Evolutionary conservation across 2,329 filamentous ascomycete genomes (phyloP).

Genomic region (Fusarium incarnatum): DNA sequence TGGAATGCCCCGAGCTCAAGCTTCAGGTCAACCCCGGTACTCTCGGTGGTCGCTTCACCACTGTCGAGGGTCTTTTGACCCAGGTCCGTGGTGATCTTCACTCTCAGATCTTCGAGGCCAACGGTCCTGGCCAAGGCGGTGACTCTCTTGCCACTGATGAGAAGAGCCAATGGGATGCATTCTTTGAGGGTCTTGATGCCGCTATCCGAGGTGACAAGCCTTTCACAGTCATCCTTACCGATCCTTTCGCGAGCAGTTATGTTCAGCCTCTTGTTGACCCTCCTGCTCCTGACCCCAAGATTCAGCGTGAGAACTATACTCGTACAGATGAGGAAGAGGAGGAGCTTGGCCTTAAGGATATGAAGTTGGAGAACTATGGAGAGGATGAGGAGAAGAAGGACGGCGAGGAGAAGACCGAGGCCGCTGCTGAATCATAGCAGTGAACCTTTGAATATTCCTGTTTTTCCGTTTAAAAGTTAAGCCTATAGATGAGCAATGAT

Average conservation of each 20-base stretch:
- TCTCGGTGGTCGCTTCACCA: constrained; percentile 95
- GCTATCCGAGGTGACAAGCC: constrained; percentile 84
- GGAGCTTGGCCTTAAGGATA: constrained; percentile 88
- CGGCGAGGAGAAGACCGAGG: constrained; percentile 28
- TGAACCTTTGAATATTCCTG: neutral
- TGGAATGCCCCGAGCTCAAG: constrained; percentile 87
- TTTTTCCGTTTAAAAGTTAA: constrained; percentile 27
- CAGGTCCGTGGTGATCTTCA: constrained; percentile 92
- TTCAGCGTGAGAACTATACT: constrained; percentile 84
- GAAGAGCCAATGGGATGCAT: constrained; percentile 79
- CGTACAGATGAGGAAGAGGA: constrained; percentile 94
- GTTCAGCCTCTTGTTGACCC: constrained; percentile 90
- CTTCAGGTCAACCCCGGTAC: constrained; percentile 93
- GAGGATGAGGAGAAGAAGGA: constrained; percentile 53
- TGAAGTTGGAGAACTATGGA: constrained; percentile 89
- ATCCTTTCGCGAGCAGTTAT: constrained; percentile 92
- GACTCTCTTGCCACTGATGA: constrained; percentile 79
- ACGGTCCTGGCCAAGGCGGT: constrained; percentile 70
- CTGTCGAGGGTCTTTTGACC: constrained; percentile 91
- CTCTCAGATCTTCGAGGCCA: constrained; percentile 85
- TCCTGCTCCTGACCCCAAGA: constrained; percentile 76
- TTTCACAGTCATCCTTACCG: constrained; percentile 85
- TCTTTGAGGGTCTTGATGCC: constrained; percentile 80
- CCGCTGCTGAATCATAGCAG: constrained; percentile 29
- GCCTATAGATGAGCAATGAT: constrained; percentile 36